Percentiles rank a stretch among this genome's conserved stretches.
phyloP scores from a whole-genome alignment of 2,329 filamentous ascomycete species.

The Capronia coronata region DNA sequence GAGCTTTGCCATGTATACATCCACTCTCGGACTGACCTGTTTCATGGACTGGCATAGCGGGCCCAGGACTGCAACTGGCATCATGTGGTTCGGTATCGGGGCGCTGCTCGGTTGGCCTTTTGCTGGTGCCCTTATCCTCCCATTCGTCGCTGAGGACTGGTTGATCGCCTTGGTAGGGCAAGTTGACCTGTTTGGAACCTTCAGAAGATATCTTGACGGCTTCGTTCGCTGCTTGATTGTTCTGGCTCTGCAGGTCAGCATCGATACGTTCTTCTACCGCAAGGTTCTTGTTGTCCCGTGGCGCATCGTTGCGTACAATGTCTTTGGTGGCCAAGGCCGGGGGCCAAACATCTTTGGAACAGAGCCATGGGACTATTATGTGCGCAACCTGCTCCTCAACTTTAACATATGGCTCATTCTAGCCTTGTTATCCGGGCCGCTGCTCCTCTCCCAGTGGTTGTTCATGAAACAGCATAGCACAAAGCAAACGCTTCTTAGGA shows the following conservation, averaged over 20 bases:
- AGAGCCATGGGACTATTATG: constrained; percentile 94
- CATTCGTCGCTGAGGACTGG: constrained; percentile 73
- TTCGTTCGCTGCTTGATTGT: constrained; percentile 58
- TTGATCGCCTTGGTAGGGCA: constrained; percentile 46
- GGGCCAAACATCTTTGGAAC: constrained; percentile 92
- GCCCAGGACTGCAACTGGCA: constrained; percentile 70
- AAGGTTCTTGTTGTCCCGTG: constrained; percentile 70
- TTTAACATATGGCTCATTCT: constrained; percentile 93
- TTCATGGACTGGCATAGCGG: constrained; percentile 88
- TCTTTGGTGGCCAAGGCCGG: constrained; percentile 69
- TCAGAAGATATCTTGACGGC: constrained; percentile 61
- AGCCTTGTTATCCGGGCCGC: constrained; percentile 65
- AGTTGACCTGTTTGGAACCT: constrained; percentile 54
- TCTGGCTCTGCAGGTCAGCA: constrained; percentile 59
- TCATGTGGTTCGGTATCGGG: constrained; percentile 84
- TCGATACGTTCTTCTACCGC: constrained; percentile 82
- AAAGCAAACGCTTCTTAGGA: constrained; percentile 65
- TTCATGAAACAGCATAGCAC: constrained; percentile 53
- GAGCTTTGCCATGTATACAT: constrained; percentile 93
- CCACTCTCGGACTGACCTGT: constrained; percentile 74
- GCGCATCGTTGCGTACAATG: constrained; percentile 94
- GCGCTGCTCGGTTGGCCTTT: constrained; percentile 93
- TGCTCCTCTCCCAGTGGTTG: constrained; percentile 67
- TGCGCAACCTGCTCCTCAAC: constrained; percentile 84
- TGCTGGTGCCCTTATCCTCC: constrained; percentile 70